Evolutionary conservation across 495 filamentous ascomycete species (phyloP).

Genomic region (Xanthoparmelia taractica): DNA sequence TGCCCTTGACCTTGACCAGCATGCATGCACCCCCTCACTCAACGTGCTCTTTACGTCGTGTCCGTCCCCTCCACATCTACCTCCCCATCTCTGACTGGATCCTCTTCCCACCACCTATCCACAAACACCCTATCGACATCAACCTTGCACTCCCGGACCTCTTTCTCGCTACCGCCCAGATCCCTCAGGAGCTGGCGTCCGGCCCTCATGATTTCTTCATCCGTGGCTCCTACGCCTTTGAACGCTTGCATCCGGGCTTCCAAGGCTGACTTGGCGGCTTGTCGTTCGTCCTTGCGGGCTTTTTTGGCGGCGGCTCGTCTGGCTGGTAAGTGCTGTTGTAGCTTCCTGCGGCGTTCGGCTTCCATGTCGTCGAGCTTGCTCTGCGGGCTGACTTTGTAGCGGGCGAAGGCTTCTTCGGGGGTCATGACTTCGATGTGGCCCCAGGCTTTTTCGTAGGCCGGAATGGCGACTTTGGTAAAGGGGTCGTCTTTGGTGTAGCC

Average conservation of each 20-base stretch:
- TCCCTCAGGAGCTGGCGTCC: constrained; percentile 7
- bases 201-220: neutral
- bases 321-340: neutral
- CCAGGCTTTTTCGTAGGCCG: neutral
- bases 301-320: constrained; percentile 3
- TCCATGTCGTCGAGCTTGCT: constrained; percentile 12
- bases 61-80: neutral
- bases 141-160: neutral
- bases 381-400: constrained; percentile 6
- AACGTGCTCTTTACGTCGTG: too few relatives aligned
- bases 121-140: constrained; percentile 5
- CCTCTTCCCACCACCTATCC: neutral
- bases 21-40: neutral
- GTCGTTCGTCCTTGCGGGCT: neutral
- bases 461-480: neutral
- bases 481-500: constrained; percentile 10
- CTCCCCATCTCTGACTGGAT: neutral
- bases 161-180: neutral
- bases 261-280: neutral
- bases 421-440: constrained; percentile 18
- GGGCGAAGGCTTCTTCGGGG: constrained; percentile 5
- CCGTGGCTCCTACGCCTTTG: constrained; percentile 1
- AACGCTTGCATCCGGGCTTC: neutral
- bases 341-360: neutral
- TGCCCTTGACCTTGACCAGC: too few relatives aligned